These are phyloP conservation scores for Dipteronia sinensis DNA, from an alignment of 345 rosid genomes.

Conservation along the genomic window DNA sequence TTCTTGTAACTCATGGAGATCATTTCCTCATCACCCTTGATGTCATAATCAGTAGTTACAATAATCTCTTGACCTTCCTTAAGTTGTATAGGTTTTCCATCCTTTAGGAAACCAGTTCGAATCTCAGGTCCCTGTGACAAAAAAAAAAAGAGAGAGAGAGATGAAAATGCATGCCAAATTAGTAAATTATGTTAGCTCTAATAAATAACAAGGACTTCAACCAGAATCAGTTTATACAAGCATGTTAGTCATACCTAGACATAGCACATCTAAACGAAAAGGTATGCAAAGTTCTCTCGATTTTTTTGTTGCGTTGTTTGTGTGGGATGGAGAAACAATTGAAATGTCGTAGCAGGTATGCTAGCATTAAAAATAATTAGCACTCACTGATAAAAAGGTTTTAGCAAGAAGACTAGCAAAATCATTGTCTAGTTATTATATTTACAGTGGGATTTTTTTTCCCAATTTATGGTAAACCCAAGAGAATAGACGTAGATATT, in stretches of 20 bases:
- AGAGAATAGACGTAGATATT: no score
- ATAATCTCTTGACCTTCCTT: slow-evolving; percentile 67
- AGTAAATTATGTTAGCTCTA: not conserved
- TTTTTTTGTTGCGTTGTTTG: not conserved
- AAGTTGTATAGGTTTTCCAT: slow-evolving; percentile 59
- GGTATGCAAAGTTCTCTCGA: not conserved
- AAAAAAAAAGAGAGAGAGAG: not conserved
- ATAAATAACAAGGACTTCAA: not conserved
- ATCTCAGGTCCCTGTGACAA: slow-evolving; percentile 66
- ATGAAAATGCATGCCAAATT: not conserved
- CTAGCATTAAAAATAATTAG: not conserved
- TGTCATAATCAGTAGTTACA: slow-evolving; percentile 71
- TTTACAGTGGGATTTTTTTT: not conserved
- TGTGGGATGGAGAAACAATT: no score
- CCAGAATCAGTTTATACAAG: not conserved
- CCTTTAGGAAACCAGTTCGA: slow-evolving; percentile 68
- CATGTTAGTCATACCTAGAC: not conserved
- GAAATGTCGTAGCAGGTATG: not conserved
- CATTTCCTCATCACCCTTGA: slow-evolving; percentile 66
- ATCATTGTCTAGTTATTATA: not conserved
- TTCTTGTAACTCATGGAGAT: slow-evolving; percentile 93
- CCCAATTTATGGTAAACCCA: no score
- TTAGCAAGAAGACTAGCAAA: not conserved
- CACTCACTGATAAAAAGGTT: not conserved
- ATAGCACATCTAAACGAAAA: not conserved